Conservation (phyloP, 139 green algal species). For the Chlorella sp. region DNA sequence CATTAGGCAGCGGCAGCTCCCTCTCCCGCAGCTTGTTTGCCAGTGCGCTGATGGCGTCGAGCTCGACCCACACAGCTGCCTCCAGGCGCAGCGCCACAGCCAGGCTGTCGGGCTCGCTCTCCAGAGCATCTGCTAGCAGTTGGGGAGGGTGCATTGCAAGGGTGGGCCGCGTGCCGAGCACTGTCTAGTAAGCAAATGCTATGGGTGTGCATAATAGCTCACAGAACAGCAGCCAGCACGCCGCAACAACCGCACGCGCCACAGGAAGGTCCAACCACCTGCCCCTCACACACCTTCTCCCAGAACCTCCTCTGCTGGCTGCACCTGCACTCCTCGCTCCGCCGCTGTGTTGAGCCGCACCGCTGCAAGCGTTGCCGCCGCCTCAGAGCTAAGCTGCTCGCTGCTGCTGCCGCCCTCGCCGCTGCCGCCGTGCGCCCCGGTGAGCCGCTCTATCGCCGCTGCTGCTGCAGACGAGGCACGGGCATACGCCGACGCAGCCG, state of each 20-base stretch:
- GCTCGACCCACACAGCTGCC: slow-evolving; percentile 47
- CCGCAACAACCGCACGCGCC: no score
- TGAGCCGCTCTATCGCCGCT: background rate
- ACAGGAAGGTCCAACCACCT: no score
- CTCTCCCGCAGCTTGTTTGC: slow-evolving; percentile 24
- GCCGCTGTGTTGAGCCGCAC: background rate
- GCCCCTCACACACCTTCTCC: background rate
- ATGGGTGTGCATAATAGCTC: no score
- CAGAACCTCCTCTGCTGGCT: background rate
- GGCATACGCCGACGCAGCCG: background rate
- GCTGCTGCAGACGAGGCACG: background rate
- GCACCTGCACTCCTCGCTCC: background rate
- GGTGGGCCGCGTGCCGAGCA: background rate
- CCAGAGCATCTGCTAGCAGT: background rate
- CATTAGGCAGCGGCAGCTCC: slow-evolving; percentile 39
- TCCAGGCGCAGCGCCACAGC: slow-evolving; percentile 47
- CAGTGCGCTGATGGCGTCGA: slow-evolving; percentile 51
- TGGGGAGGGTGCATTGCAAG: no score
- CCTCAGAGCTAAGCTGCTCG: background rate
- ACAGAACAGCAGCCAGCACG: no score
- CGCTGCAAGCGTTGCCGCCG: background rate
- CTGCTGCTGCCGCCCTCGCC: background rate
- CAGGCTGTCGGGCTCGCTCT: background rate
- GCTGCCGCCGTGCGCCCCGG: background rate
- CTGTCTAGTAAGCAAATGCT: no score